Evolutionary conservation across 129 eudicot species (phyloP).

Genomic region (Silybum marianum): DNA sequence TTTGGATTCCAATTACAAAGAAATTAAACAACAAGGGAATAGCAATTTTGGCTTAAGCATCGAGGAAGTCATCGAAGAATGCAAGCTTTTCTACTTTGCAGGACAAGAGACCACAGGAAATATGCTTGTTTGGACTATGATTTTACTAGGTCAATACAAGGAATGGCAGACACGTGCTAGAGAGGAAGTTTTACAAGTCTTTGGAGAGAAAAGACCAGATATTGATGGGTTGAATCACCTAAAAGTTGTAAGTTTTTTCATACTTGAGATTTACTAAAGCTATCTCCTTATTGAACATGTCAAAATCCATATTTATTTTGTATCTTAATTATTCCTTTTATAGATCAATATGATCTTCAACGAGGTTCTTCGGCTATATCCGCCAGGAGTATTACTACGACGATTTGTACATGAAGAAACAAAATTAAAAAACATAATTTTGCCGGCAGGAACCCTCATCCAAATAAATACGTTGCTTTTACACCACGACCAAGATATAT

Average conservation of each 20-base stretch:
- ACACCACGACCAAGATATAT: conserved; percentile 27
- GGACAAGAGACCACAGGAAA: conserved; percentile 36
- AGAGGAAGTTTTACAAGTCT: conserved; percentile 32
- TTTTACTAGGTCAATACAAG: conserved; percentile 25
- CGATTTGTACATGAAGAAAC: conserved; percentile 33
- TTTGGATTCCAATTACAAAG: conserved; percentile 32
- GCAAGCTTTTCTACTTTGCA: conserved; percentile 36
- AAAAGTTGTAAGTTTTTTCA: conserved; percentile 26
- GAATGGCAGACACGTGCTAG: conserved; percentile 36
- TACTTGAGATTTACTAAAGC: conserved; percentile 34
- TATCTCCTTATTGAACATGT: conserved; percentile 18
- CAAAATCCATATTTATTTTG: not conserved
- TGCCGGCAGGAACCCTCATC: conserved; percentile 24
- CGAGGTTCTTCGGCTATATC: conserved; percentile 34
- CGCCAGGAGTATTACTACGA: not conserved
- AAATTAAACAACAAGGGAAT: conserved; percentile 26
- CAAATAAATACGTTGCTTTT: conserved; percentile 21
- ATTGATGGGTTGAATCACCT: conserved; percentile 30
- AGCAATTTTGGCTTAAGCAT: conserved; percentile 29
- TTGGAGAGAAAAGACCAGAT: conserved; percentile 25
- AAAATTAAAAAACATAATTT: conserved; percentile 22
- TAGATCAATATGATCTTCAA: conserved; percentile 31
- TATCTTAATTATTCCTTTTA: not conserved
- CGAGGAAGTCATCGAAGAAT: conserved; percentile 33
- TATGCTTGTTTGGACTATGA: conserved; percentile 42